Base-by-base conservation (phyloP, 768 basidiomycete genomes). In the Trametes meyenii region DNA sequence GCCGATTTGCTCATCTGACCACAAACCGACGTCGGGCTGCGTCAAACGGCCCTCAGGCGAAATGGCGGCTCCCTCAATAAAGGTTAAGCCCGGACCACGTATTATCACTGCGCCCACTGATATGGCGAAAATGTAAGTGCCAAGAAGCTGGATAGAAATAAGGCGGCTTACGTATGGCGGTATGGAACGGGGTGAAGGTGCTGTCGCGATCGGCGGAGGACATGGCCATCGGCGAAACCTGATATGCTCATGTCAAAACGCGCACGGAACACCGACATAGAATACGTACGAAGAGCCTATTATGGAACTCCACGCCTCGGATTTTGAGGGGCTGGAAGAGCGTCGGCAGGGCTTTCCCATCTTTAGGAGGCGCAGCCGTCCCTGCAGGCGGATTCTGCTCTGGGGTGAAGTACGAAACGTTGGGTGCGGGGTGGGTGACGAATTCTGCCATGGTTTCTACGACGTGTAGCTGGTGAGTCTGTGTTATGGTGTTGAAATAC, bases 21-120 rank as follows among this genome's bases (percentile, higher is more conserved):
- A 89, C 48, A 89, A 69, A 2, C 87, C 88, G 38, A n/a, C 12
- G 29, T 57, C 88, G 59, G 86, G 76, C 2, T 86, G 84, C 0
- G 83, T 80, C 70, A 86, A 87, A 14, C 86, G 78, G 3, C 83
- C 84, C 64, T 83, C 78, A 1, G 82, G 78, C 5, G 76, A 68
- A 14, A 89, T 81, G 8, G 84, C 83, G 0, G 86, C 84, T 1
- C 87, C 88, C 72, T 92, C 90, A 26, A 88, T 73, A 46, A 84
- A 77, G 55, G 86, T 79, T 0, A 84, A 73, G 0, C 85, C 87
- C 0, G 87, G 82, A 1, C 78, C 75, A 12, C 82, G 80, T 2
- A 75, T 78, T 40, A 81, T 67, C 46, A 85, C 81, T 0, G 81
- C 81, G 0, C 81, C 79, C 50, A 84, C 83, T 84, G 24, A 8